Base-by-base conservation (phyloP, 2,329 filamentous ascomycete species). In the Trichoderma hamatum region DNA sequence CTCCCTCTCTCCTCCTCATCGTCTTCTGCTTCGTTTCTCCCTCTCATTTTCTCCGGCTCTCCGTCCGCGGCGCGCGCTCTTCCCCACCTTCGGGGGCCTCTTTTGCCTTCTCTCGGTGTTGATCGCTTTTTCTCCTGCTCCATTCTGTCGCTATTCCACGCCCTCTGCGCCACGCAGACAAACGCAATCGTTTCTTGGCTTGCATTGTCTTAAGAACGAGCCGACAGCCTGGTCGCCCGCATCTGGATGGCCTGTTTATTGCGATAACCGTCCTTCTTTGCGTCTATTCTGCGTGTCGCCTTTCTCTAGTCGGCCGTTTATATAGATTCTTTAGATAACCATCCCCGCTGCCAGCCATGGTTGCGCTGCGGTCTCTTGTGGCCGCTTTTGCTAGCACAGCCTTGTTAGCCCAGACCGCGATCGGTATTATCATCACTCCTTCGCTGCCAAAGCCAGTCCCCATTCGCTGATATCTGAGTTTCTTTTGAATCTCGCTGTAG, bases 401-500 rank as follows among this genome's bases (percentile, higher is more conserved):
- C 61, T 70, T 74, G 30, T 54, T 76, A 24, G 68, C 72, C 39
- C 73, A 71, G 26, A 70, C 73, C 55, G 71, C 69, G 21, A 62
- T 74, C 36, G 74, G 76, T 77, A 71, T 34, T 70, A 46, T 55
- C 69, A 6, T 43, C 39, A n/a, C 39, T 43, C 39, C 32, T 46
- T 26, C 46, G 10, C 14, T 26, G 1, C 11, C 14, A 13, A 2
- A 46, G 30, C 30, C 9, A 32, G 61, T 65, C 14, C 26, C 74
- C 74, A 51, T 74, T 74, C 74, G 75, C 73, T 77, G 73, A 71
- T 69, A 68, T 46, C 46, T 9, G 36, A 32, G 61, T 70, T 71
- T 69, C 69, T 28, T 13, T 60, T 52, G 14, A 26, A 30, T 19
- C 51, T 55, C 58, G 55, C 71, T 78, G 24, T 63, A 88, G 91